Conservation (phyloP, 805 yeast species). For the Starmerella khaoyaiensis region DNA sequence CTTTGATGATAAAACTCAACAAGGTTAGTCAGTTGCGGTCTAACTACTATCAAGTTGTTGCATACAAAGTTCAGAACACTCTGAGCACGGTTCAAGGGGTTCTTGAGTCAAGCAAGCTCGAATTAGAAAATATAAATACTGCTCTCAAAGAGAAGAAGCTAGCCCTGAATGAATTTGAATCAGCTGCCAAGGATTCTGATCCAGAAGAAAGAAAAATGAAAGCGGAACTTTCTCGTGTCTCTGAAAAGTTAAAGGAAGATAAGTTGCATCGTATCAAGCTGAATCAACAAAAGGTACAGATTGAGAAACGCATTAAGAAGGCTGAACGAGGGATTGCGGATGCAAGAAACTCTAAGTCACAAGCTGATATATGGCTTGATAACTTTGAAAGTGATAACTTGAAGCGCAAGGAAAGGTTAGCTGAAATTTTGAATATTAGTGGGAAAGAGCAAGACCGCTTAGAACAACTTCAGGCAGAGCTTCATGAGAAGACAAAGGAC, state of each 20-base stretch:
- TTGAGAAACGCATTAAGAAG: slow-evolving; percentile 34
- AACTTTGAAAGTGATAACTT: slow-evolving; percentile 27
- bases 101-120: slow-evolving; percentile 28
- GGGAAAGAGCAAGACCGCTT: slow-evolving; percentile 39
- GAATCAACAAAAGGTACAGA: slow-evolving; percentile 66
- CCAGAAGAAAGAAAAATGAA: slow-evolving; percentile 16
- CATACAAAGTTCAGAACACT: not conserved
- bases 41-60: slow-evolving; percentile 37
- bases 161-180: slow-evolving; percentile 10
- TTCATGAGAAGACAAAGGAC: slow-evolving; percentile 62
- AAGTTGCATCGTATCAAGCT: slow-evolving; percentile 52
- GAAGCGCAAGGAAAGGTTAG: slow-evolving; percentile 36
- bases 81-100: not conserved
- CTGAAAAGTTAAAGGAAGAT: slow-evolving; percentile 28
- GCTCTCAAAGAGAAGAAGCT: slow-evolving; percentile 14
- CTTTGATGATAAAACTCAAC: slow-evolving; percentile 54
- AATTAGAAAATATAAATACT: slow-evolving; percentile 26
- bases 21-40: slow-evolving; percentile 41
- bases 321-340: slow-evolving; percentile 13
- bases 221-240: slow-evolving; percentile 25
- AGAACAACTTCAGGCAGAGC: slow-evolving; percentile 47
- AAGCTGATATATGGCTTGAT: slow-evolving; percentile 26
- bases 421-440: slow-evolving; percentile 30
- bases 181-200: not conserved
- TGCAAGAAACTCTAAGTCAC: slow-evolving; percentile 37